Base-by-base conservation (phyloP, 2,329 filamentous ascomycete genomes). In the Ophiostoma fasciatum region DNA sequence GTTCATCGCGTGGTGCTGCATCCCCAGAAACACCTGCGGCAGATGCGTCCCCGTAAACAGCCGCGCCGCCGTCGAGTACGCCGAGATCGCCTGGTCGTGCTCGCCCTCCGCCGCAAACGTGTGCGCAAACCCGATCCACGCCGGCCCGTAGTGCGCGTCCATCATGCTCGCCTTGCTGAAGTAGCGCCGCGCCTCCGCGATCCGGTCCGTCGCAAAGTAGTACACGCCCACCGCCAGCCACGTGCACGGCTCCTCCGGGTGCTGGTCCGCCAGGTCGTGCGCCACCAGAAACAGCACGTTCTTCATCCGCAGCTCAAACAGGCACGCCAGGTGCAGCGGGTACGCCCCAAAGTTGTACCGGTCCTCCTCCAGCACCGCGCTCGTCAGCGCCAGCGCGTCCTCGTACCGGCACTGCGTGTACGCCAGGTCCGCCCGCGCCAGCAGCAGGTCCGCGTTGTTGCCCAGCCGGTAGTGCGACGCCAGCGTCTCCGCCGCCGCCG, bases 71-170 rank as follows among this genome's bases (percentile, higher is more conserved):
- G 90, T 98, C 21, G 83, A 93, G 60, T 98, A 98, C 0, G 92
- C 90, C 8, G 87, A 92, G 44, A 98, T 94, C 32, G 90, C 90
- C 59, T 98, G 90, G 54, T 98, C 90, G 55, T 96, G 87, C 57
- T 98, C 90, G 35, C 90, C 90, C 55, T 98, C 90, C 10, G 85
- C 87, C 1, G 90, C 90, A 54, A 98, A 98, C 0, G 90, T 98
- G 55, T 98, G 92, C 1, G 90, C 90, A 52, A 98, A 98, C 2
- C 92, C 90, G 45, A 98, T 96, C 90, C 90, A 98, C 4, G 90
- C 90, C 1, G 90, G 83, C 0, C 88, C 88, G 49, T 94, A 98
- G 59, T 96, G 88, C 7, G 88, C 82, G 51, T 98, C 87, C 78
- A 98, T 88, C 64, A 96, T 81, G 45, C 83, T 93, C 5, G 92